Base-by-base conservation (phyloP, 2,329 filamentous ascomycete genomes). In the Emmonsiellopsis sp. region DNA sequence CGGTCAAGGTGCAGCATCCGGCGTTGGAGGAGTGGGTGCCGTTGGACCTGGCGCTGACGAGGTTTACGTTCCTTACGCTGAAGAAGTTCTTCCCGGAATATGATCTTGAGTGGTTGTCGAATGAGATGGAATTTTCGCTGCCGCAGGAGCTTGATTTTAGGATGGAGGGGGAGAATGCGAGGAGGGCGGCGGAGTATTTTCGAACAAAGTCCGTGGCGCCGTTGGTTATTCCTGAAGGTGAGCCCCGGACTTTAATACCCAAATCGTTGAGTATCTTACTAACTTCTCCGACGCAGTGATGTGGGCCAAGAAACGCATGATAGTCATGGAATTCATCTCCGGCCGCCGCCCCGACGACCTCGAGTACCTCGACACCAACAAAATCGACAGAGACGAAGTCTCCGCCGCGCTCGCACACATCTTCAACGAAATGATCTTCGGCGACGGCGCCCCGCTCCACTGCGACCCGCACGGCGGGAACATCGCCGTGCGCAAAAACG, bases 371-470 rank as follows among this genome's bases (percentile, higher is more conserved):
- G 93, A 97, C 68, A 75, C 78, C 6, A 87, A 94, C 66, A 80
- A 82, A 54, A 98, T 98, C 65, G 89, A 95, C 69, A 84, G 93
- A 17, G 93, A 97, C 65, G 92, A 97, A 70, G 93, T 98, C 5
- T 95, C 91, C 0, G 91, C 92, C 1, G 87, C 90, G 0, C 77
- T 98, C 3, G 86, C 93, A 0, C 84, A 85, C 55, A 89, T 98
- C 55, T 98, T 98, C 79, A 98, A 98, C 75, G 91, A 97, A 68
- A 98, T 98, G 93, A 96, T 98, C 61, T 98, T 98, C 60, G 91
- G 92, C 48, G 81, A 85, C 51, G 80, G 85, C 55, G 92, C 92
- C 0, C 90, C 93, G 0, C 74, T 98, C 40, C 93, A 98, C 73
- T 98, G 93, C 71, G 93, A 98, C 66, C 93, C 93, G 0, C 93